Evolutionary conservation across 306 rosid species (phyloP).

Genomic region (Abrus precatorius): DNA sequence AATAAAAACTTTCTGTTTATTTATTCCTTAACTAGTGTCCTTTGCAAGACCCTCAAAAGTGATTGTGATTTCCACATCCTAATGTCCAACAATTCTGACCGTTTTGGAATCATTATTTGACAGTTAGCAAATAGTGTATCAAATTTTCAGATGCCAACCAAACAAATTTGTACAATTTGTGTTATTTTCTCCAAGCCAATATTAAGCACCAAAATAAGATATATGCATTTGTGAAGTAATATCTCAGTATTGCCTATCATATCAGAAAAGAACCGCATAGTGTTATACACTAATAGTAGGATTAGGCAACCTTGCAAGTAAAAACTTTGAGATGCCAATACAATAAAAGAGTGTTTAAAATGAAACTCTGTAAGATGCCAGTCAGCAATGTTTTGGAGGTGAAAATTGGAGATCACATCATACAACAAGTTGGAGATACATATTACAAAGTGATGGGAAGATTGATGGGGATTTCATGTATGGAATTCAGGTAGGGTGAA

Average conservation of each 20-base stretch:
- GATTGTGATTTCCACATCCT: background rate
- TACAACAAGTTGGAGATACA: background rate
- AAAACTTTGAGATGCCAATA: background rate
- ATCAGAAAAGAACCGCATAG: background rate
- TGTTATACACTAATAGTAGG: background rate
- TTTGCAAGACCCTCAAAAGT: background rate
- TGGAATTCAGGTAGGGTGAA: background rate
- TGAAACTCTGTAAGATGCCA: background rate
- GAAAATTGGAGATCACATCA: background rate
- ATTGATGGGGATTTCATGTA: background rate
- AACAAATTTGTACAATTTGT: background rate
- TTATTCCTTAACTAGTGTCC: no score
- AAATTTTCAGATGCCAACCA: background rate
- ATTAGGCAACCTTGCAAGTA: constrained; percentile 9
- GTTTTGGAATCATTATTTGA: background rate
- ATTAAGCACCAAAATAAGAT: background rate
- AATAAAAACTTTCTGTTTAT: no score
- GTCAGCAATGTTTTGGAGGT: constrained; percentile 5
- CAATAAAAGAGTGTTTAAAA: background rate
- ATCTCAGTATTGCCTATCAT: background rate
- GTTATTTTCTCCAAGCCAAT: background rate
- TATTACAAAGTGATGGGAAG: background rate
- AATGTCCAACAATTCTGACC: constrained; percentile 5
- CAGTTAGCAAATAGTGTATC: background rate
- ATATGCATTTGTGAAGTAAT: background rate